These are phyloP conservation scores for Aspergillus fischeri DNA, from an alignment of 2,329 filamentous ascomycete species.

Conservation along the genomic window DNA sequence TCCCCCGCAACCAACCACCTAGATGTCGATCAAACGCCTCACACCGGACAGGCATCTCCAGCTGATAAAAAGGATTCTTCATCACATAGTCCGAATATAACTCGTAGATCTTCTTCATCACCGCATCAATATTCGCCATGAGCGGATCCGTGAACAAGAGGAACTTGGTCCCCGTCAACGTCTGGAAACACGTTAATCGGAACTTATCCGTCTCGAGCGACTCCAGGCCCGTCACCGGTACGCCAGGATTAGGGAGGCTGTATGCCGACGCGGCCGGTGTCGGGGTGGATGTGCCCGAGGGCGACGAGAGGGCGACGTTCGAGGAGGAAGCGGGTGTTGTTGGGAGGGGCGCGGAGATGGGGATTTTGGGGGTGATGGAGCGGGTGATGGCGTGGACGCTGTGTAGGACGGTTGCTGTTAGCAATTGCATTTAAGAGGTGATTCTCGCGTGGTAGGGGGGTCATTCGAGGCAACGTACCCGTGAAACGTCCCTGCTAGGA, in stretches of 20 bases:
- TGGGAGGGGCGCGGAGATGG: slow-evolving; percentile 32
- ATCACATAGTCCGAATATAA: slow-evolving; percentile 96
- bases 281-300: slow-evolving; percentile 32
- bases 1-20: slow-evolving; percentile 68
- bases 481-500: slow-evolving; percentile 95
- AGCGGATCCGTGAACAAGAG: slow-evolving; percentile 88
- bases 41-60: slow-evolving; percentile 95
- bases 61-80: slow-evolving; percentile 98
- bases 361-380: slow-evolving; percentile 46
- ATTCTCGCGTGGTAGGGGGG: background rate
- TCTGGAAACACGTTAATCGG: slow-evolving; percentile 92
- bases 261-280: slow-evolving; percentile 22
- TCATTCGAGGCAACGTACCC: slow-evolving; percentile 53
- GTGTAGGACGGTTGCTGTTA: background rate
- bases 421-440: background rate
- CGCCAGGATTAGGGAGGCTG: slow-evolving; percentile 29
- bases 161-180: slow-evolving; percentile 91
- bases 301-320: slow-evolving; percentile 8
- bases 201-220: slow-evolving; percentile 93
- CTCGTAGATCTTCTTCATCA: slow-evolving; percentile 84
- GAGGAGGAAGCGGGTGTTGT: slow-evolving; percentile 20
- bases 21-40: slow-evolving; percentile 91
- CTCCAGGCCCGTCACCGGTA: slow-evolving; percentile 66
- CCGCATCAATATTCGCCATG: slow-evolving; percentile 77
- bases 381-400: slow-evolving; percentile 63